These are phyloP conservation scores for Viola odorata DNA, from an alignment of 345 rosid species.

Conservation along the genomic window DNA sequence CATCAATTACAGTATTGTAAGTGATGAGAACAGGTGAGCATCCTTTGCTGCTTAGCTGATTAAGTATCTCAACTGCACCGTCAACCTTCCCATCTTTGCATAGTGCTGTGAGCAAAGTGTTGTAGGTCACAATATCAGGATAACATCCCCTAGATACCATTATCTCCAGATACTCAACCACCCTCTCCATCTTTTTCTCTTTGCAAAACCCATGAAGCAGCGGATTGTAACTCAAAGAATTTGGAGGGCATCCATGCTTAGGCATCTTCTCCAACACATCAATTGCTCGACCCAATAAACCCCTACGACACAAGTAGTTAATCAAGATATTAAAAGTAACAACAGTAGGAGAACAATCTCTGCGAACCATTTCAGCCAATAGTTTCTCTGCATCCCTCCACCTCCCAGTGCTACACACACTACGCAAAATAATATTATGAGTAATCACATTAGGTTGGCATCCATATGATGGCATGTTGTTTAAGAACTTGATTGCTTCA, in stretches of 20 bases:
- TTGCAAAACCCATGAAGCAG: conserved; percentile 82
- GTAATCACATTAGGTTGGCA: conserved; percentile 80
- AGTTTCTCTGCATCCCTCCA: conserved; percentile 88
- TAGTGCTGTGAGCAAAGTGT: conserved; percentile 73
- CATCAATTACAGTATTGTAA: conserved; percentile 79
- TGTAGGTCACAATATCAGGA: conserved; percentile 90
- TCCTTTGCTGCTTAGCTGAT: conserved; percentile 68
- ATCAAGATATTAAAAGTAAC: conserved; percentile 89
- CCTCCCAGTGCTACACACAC: conserved; percentile 80
- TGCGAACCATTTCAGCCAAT: conserved; percentile 60
- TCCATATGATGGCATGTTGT: conserved; percentile 55
- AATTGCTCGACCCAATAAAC: conserved; percentile 75
- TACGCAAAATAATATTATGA: conserved; percentile 66
- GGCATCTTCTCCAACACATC: conserved; percentile 84
- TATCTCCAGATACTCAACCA: conserved; percentile 65
- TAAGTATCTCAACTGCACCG: conserved; percentile 75
- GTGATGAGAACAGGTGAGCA: conserved; percentile 77
- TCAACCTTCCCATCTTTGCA: conserved; percentile 87
- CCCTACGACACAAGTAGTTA: conserved; percentile 75
- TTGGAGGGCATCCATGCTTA: conserved; percentile 66
- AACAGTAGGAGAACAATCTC: conserved; percentile 82
- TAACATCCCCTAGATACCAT: conserved; percentile 87
- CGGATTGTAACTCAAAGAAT: conserved; percentile 75
- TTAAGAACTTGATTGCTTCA: conserved; percentile 78
- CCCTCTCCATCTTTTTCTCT: conserved; percentile 85